phyloP scores from a whole-genome alignment of 2,329 filamentous ascomycete species.

The Claviceps africana region DNA sequence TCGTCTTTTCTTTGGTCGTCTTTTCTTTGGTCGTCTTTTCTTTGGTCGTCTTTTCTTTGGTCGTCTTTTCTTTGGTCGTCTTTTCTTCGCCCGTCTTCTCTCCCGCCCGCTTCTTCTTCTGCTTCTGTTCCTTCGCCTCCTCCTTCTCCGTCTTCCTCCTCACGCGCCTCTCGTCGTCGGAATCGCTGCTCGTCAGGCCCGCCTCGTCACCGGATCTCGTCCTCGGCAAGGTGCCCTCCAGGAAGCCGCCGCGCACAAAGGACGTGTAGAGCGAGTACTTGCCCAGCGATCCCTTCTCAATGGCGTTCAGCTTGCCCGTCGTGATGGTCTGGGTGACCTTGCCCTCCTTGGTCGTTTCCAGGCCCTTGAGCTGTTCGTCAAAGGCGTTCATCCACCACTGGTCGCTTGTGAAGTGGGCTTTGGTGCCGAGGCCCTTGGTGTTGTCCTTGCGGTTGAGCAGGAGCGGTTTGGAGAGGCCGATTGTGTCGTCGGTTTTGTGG shows the following conservation, averaged over 20 bases:
- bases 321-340: conserved; percentile 42
- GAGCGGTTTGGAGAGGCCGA: conserved; percentile 70
- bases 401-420: conserved; percentile 53
- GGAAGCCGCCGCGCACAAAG: conserved; percentile 69
- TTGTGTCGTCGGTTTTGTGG: conserved; percentile 55
- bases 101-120: background rate
- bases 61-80: background rate
- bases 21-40: conserved; percentile 3
- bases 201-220: conserved; percentile 11
- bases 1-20: conserved; percentile 4
- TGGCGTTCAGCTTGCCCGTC: conserved; percentile 39
- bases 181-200: conserved; percentile 8
- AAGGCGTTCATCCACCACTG: conserved; percentile 98
- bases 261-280: conserved; percentile 62
- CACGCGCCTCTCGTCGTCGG: conserved; percentile 13
- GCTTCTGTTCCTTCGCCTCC: conserved; percentile 3
- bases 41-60: background rate
- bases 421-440: conserved; percentile 67
- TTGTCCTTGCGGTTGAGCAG: conserved; percentile 73
- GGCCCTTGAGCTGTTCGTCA: conserved; percentile 72
- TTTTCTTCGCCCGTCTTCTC: background rate
- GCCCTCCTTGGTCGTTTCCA: conserved; percentile 49
- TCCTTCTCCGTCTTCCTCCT: conserved; percentile 9
- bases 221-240: conserved; percentile 52
- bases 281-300: conserved; percentile 36